Conservation (phyloP, 2,329 filamentous ascomycete genomes). For the Zasmidium citrigriseum region DNA sequence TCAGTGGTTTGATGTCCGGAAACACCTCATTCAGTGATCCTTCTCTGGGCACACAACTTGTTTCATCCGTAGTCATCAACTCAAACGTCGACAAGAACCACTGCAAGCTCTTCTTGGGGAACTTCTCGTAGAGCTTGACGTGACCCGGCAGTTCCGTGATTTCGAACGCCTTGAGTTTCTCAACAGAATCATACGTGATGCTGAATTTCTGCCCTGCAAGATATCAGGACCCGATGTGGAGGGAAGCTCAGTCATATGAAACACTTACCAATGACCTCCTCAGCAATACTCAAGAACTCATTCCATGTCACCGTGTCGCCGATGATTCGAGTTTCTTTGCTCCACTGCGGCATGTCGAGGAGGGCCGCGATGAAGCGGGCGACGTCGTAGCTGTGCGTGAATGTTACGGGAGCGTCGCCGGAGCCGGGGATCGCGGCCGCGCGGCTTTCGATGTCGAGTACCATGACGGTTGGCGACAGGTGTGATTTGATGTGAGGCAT, state of each 20-base stretch:
- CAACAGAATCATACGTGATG: neutral
- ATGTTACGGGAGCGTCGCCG: slow-evolving; percentile 17
- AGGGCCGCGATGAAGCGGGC: slow-evolving; percentile 44
- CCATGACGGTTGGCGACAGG: slow-evolving; percentile 25
- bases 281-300: slow-evolving; percentile 8
- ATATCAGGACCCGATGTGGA: neutral
- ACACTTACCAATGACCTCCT: neutral
- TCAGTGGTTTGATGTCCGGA: slow-evolving; percentile 14
- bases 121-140: neutral
- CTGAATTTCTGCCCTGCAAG: slow-evolving; percentile 2
- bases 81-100: slow-evolving; percentile 2
- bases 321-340: slow-evolving; percentile 37
- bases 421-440: slow-evolving; percentile 3
- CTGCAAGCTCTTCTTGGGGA: slow-evolving; percentile 2
- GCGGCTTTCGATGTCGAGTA: slow-evolving; percentile 8
- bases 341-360: slow-evolving; percentile 46
- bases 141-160: slow-evolving; percentile 9
- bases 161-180: slow-evolving; percentile 11
- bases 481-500: neutral
- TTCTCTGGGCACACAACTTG: neutral
- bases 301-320: slow-evolving; percentile 15
- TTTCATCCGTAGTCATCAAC: slow-evolving; percentile 2
- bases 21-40: slow-evolving; percentile 19
- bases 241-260: neutral
- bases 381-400: slow-evolving; percentile 52